Evolutionary conservation across 257 asterid species (phyloP).

Genomic region (Rauvolfia tetraphylla): DNA sequence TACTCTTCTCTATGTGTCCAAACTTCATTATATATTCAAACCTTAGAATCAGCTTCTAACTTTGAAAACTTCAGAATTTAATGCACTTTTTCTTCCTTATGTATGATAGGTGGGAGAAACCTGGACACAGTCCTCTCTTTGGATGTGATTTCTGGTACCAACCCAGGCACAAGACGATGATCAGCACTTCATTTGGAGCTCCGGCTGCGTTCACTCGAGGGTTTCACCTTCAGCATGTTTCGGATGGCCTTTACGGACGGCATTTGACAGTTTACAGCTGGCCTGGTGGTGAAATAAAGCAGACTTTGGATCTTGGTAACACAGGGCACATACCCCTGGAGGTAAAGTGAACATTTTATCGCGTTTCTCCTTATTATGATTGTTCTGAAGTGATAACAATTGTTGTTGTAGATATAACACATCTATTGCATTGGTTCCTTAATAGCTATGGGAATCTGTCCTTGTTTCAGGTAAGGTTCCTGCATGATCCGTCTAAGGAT

Average conservation of each 20-base stretch:
- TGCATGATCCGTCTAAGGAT: constrained; percentile 85
- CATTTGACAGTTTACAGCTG: constrained; percentile 92
- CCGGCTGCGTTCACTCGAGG: constrained; percentile 91
- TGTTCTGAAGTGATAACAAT: too few species aligned
- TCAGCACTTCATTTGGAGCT: constrained; percentile 96
- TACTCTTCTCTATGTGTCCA: constrained; percentile 16
- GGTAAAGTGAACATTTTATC: constrained; percentile 34
- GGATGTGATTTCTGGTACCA: constrained; percentile 99
- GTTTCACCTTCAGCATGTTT: constrained; percentile 77
- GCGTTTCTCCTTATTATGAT: not conserved
- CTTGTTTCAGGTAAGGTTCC: constrained; percentile 58
- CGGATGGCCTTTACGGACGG: constrained; percentile 82
- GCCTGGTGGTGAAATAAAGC: constrained; percentile 92
- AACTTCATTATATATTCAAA: not conserved
- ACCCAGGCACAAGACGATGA: constrained; percentile 96
- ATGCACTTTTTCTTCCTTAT: too few species aligned
- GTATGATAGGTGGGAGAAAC: constrained; percentile 99
- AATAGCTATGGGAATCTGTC: not conserved
- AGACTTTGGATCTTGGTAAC: constrained; percentile 90
- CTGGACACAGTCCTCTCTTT: constrained; percentile 83
- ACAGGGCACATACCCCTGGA: constrained; percentile 89
- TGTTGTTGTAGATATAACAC: not conserved
- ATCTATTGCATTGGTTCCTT: not conserved
- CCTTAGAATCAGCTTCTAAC: not conserved
- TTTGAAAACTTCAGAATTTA: too few species aligned